Evolutionary conservation across 1,284 basidiomycete genomes (phyloP).

Genomic region (Sporisorium graminicola): DNA sequence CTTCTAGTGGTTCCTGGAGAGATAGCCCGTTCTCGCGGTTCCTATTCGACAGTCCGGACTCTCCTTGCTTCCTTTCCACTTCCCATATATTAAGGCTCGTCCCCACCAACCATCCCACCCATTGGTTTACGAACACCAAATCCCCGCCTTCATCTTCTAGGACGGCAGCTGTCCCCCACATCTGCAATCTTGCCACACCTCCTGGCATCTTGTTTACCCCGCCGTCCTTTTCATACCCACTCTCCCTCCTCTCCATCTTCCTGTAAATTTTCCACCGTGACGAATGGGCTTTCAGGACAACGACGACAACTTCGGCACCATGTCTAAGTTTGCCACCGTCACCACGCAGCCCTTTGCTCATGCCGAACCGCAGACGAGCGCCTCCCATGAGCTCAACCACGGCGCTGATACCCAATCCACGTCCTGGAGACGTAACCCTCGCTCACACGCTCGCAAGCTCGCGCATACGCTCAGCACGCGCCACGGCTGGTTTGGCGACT

Average conservation of each 20-base stretch:
- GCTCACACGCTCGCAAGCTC: conserved; percentile 7
- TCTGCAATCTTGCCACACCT: not conserved
- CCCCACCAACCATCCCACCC: conserved; percentile 1
- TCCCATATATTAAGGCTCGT: not conserved
- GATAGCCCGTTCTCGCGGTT: not conserved
- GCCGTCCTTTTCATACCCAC: not conserved
- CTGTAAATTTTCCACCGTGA: no score
- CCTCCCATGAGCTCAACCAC: conserved; percentile 15
- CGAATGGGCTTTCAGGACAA: conserved; percentile 9
- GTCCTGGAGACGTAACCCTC: conserved; percentile 17
- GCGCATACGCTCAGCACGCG: conserved; percentile 24
- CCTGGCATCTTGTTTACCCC: not conserved
- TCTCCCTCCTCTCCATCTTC: not conserved
- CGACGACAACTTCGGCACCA: conserved; percentile 22
- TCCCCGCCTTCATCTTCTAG: conserved; percentile 1
- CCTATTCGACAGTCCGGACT: no score
- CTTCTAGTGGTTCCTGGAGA: not conserved
- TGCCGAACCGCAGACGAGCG: conserved; percentile 11
- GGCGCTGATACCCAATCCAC: not conserved
- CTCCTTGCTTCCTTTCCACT: not conserved
- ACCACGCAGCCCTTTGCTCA: conserved; percentile 46
- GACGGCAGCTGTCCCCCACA: not conserved
- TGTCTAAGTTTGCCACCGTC: conserved; percentile 39
- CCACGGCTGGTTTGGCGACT: conserved; percentile 60
- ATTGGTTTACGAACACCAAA: not conserved